These are phyloP conservation scores for Dichotomocladium elegans DNA, from an alignment of 371 early-diverging fungal species.

Conservation along the genomic window DNA sequence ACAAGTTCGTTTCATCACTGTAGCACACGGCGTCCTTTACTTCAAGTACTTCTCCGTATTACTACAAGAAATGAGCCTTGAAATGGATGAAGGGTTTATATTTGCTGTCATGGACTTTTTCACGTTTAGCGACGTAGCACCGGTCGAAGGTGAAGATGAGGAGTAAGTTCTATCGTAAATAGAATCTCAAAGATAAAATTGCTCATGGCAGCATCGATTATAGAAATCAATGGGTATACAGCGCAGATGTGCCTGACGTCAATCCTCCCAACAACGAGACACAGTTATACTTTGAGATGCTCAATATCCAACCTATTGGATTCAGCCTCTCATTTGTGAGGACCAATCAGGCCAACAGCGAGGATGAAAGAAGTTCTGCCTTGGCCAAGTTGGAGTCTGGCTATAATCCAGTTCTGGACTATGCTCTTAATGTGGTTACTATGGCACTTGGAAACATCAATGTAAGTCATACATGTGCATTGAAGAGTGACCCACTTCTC, in stretches of 20 bases:
- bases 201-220: background rate
- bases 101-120: conserved; percentile 82
- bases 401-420: background rate
- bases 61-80: conserved; percentile 83
- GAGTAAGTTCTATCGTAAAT: conserved; percentile 7
- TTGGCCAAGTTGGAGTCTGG: background rate
- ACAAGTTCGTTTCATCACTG: background rate
- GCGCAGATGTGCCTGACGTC: conserved; percentile 71
- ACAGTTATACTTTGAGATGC: conserved; percentile 90
- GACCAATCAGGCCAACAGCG: conserved; percentile 68
- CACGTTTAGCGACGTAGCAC: conserved; percentile 61
- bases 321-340: conserved; percentile 90
- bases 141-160: conserved; percentile 44
- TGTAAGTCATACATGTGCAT: no score
- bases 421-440: conserved; percentile 79
- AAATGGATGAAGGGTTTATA: conserved; percentile 84
- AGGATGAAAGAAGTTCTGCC: conserved; percentile 45
- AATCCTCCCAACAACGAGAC: conserved; percentile 58
- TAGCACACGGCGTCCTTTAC: conserved; percentile 77
- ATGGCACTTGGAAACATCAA: conserved; percentile 97
- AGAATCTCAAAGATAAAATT: background rate
- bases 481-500: no score
- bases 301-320: conserved; percentile 93
- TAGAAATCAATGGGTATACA: conserved; percentile 49
- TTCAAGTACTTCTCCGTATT: conserved; percentile 78